Evolutionary conservation across 805 yeast species (phyloP).

Genomic region (Metschnikowia bowlesiae): DNA sequence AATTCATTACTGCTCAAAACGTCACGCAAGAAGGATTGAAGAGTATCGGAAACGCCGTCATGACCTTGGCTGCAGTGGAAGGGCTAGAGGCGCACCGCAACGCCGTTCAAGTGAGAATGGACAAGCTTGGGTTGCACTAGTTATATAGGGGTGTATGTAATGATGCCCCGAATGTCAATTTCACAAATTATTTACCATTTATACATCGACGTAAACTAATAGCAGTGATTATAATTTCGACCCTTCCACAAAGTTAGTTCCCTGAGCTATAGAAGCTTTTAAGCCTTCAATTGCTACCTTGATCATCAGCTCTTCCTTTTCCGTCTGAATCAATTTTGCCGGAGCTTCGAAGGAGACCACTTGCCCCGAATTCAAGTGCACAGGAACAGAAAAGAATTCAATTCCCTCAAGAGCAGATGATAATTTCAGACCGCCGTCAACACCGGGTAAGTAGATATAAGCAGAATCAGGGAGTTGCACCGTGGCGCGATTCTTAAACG

Average conservation of each 20-base stretch:
- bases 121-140: conserved; percentile 58
- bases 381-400: conserved; percentile 48
- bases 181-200: background rate
- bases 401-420: conserved; percentile 34
- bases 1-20: conserved; percentile 90
- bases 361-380: conserved; percentile 37
- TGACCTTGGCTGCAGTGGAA: conserved; percentile 92
- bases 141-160: background rate
- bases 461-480: conserved; percentile 41
- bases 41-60: conserved; percentile 92
- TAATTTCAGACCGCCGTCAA: conserved; percentile 44
- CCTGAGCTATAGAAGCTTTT: conserved; percentile 37
- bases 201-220: background rate
- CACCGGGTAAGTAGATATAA: conserved; percentile 51
- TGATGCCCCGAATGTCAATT: background rate
- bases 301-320: conserved; percentile 29
- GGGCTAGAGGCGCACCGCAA: conserved; percentile 97
- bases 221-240: conserved; percentile 26
- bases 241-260: conserved; percentile 35
- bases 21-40: conserved; percentile 80
- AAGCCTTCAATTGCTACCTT: conserved; percentile 38
- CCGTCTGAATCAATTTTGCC: conserved; percentile 27
- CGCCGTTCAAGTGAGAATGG: conserved; percentile 94
- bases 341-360: conserved; percentile 35
- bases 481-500: conserved; percentile 4